Base-by-base conservation (phyloP, 2,329 filamentous ascomycete species). In the Albifimbria verrucaria region DNA sequence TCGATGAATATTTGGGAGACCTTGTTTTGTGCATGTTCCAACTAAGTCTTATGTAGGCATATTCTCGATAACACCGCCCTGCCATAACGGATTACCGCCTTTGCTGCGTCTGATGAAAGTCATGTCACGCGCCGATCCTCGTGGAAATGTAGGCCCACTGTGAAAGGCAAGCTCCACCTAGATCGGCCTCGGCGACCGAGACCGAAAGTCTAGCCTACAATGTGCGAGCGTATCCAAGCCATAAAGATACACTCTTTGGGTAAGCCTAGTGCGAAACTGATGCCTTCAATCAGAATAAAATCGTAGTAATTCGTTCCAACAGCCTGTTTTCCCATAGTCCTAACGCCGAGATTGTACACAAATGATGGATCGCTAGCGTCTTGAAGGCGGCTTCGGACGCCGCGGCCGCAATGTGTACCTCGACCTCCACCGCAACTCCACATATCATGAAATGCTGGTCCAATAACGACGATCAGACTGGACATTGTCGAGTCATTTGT, bases 1-100 rank as follows among this genome's bases (percentile, higher is more conserved):
- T 12, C 48, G 62, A 64, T n/a, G 64, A 65, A n/a, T 39, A n/a
- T 17, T 4, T 39, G 32, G 11, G 11, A 39, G 32, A 6, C 18
- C 32, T 6, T 12, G 32, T n/a, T n/a, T n/a, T n/a, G 18, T 15
- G 32, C 12, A 6, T n/a, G 15, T 15, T 12, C 32, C 18, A 7
- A 12, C 4, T 6, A 39, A 15, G 4, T 39, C 4, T 39, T 39
- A 4, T 39, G 32, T 39, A 39, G 5, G 12, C 4, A 39, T 39
- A n/a, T 5, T 4, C 18, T 12, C 15, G 32, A 39, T n/a, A n/a
- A n/a, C n/a, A n/a, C n/a, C n/a, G n/a, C n/a, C n/a, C n/a, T n/a
- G n/a, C n/a, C n/a, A n/a, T n/a, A n/a, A n/a, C n/a, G n/a, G n/a
- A n/a, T n/a, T n/a, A n/a, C n/a, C n/a, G n/a, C n/a, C n/a, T n/a